Evolutionary conservation across 176 grass and related monocot genomes (phyloP), one percentile per base, ranked within the genome.

Genomic region (Eragrostis curvula): DNA sequence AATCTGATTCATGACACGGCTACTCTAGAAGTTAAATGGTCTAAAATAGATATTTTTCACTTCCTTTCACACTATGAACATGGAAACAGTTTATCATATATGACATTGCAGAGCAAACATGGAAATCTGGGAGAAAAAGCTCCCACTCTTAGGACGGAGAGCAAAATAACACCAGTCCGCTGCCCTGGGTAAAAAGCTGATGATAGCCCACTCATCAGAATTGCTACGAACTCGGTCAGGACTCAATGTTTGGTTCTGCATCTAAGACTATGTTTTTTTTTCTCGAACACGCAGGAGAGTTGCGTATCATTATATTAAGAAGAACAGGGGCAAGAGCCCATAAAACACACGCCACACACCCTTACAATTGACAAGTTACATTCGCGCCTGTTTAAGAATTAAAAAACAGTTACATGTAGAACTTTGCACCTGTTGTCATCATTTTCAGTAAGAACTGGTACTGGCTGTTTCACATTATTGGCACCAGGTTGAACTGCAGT

Each of bases 341-440:
- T n/a, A n/a, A n/a, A n/a, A n/a, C n/a, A n/a, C n/a, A n/a, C n/a
- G n/a, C n/a, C n/a, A n/a, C n/a, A n/a, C n/a, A n/a, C n/a, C n/a
- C n/a, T n/a, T n/a, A n/a, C n/a, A n/a, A n/a, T n/a, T n/a, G n/a
- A n/a, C n/a, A n/a, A n/a, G n/a, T n/a, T n/a, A n/a, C n/a, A n/a
- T n/a, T n/a, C n/a, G n/a, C n/a, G n/a, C n/a, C n/a, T n/a, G n/a
- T n/a, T n/a, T n/a, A n/a, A n/a, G n/a, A n/a, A n/a, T n/a, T n/a
- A n/a, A n/a, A n/a, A n/a, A 8, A 32, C 61, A 79, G 71, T 14
- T 45, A 75, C n/a, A n/a, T n/a, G n/a, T 53, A 75, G 18, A 52
- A 46, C 70, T 81, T 4, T 62, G 41, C 86, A 98, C 96, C 93
- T 89, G 73, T 89, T 91, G 51, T 94, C 91, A 83, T 85, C 75